phyloP scores from a whole-genome alignment of 768 basidiomycete genomes.

The Leccinum sublutescens region DNA sequence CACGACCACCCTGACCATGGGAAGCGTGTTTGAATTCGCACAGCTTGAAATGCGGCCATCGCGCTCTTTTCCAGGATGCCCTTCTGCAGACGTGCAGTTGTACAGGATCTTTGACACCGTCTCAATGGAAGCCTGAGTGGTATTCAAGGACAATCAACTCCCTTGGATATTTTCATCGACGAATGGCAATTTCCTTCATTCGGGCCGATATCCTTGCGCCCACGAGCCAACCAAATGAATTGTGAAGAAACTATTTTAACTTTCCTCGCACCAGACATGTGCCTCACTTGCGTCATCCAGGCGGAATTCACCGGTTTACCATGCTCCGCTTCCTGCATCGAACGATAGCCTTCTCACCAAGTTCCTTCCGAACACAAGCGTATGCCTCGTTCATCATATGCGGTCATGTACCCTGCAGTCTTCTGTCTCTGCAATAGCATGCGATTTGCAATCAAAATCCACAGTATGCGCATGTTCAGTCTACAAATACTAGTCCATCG shows the following conservation, averaged over 20 bases:
- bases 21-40: slow-evolving; percentile 4
- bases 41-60: slow-evolving; percentile 1
- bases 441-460: slow-evolving; percentile 19
- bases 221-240: background rate
- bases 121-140: background rate
- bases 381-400: slow-evolving; percentile 16
- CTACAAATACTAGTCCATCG: background rate
- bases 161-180: background rate
- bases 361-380: slow-evolving; percentile 26
- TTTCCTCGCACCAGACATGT: slow-evolving; percentile 4
- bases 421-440: slow-evolving; percentile 7
- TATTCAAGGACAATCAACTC: background rate
- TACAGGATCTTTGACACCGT: background rate
- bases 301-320: slow-evolving; percentile 8
- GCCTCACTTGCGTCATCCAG: slow-evolving; percentile 5
- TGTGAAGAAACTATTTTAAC: background rate
- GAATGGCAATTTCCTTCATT: background rate
- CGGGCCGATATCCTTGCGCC: background rate
- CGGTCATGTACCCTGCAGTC: slow-evolving; percentile 1
- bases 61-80: background rate
- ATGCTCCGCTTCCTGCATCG: slow-evolving; percentile 11
- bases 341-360: slow-evolving; percentile 14
- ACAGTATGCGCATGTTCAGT: slow-evolving; percentile 6
- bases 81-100: slow-evolving; percentile 2
- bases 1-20: slow-evolving; percentile 16